Evolutionary conservation across 2,329 filamentous ascomycete genomes (phyloP).

Genomic region (Emericellopsis cladophorae): DNA sequence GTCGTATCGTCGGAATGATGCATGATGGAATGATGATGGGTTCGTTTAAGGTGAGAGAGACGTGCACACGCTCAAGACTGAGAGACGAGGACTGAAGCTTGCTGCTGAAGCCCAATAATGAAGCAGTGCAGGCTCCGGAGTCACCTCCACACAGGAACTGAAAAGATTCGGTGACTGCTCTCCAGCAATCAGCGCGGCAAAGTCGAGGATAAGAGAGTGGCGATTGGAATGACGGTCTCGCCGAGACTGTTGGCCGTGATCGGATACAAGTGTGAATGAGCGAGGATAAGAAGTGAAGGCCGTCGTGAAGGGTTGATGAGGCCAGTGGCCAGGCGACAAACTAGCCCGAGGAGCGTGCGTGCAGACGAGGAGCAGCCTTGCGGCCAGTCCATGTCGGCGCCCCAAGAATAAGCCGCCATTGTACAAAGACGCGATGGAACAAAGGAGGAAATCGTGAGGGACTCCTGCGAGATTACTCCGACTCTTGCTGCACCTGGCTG

Average conservation of each 20-base stretch:
- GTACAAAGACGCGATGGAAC: not conserved
- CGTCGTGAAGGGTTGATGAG: no score
- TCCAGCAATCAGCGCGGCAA: not conserved
- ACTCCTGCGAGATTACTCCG: slow-evolving; percentile 28
- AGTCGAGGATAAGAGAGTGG: not conserved
- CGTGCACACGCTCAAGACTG: no score
- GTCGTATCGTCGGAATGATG: slow-evolving; percentile 1
- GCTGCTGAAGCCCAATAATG: no score
- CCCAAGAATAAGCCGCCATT: not conserved
- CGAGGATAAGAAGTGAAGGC: not conserved
- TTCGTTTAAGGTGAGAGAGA: no score
- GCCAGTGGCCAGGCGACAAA: no score
- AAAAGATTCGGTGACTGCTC: not conserved
- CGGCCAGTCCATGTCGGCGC: slow-evolving; percentile 44
- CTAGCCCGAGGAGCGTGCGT: no score
- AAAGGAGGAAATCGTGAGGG: not conserved
- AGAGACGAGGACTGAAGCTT: no score
- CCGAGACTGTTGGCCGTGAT: not conserved
- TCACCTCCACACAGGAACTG: not conserved
- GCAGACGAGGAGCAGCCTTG: slow-evolving; percentile 36
- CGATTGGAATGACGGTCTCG: slow-evolving; percentile 4
- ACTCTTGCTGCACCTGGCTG: slow-evolving; percentile 54
- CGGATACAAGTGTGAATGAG: not conserved
- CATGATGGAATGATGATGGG: no score
- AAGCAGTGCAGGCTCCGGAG: no score